Percentiles rank a stretch among this genome's conserved stretches.
These are phyloP conservation scores for Wickerhamomyces xylosicus DNA, from an alignment of 805 yeast genomes.

Conservation along the genomic window DNA sequence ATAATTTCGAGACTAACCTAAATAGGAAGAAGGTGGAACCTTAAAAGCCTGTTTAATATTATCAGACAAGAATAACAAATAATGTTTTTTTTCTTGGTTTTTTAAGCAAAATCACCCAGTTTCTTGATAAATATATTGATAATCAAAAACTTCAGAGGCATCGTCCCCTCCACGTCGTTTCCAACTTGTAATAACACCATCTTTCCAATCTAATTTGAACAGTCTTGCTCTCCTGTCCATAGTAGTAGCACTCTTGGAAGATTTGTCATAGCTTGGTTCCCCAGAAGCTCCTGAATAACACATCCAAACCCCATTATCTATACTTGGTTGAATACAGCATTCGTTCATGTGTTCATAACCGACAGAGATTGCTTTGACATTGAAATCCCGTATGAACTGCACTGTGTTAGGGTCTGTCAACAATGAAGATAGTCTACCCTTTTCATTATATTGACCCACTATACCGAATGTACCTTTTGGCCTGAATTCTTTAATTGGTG, in stretches of 20 bases:
- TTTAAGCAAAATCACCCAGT: neutral
- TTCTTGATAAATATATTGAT: slow-evolving; percentile 24
- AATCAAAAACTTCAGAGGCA: slow-evolving; percentile 34
- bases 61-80: no score
- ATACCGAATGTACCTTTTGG: slow-evolving; percentile 26
- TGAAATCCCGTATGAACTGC: slow-evolving; percentile 29
- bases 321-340: slow-evolving; percentile 46
- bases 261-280: slow-evolving; percentile 53
- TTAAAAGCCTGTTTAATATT: no score
- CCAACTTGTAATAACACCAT: slow-evolving; percentile 44
- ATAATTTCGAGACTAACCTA: no score
- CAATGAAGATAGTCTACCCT: slow-evolving; percentile 26
- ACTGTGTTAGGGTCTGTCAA: slow-evolving; percentile 29
- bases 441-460: slow-evolving; percentile 26
- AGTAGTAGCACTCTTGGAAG: slow-evolving; percentile 18
- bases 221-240: slow-evolving; percentile 39
- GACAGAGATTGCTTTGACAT: slow-evolving; percentile 45
- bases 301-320: slow-evolving; percentile 33
- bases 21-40: no score
- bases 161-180: slow-evolving; percentile 35
- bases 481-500: slow-evolving; percentile 54
- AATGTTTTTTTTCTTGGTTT: no score
- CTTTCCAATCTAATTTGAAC: slow-evolving; percentile 35
- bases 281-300: slow-evolving; percentile 64
- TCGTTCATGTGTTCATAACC: slow-evolving; percentile 69